A percentile compares a stretch with the other conserved stretches of the same genome.
These are phyloP conservation scores for Amphicarpaea edgeworthii DNA, from an alignment of 306 rosid genomes.

Conservation along the genomic window DNA sequence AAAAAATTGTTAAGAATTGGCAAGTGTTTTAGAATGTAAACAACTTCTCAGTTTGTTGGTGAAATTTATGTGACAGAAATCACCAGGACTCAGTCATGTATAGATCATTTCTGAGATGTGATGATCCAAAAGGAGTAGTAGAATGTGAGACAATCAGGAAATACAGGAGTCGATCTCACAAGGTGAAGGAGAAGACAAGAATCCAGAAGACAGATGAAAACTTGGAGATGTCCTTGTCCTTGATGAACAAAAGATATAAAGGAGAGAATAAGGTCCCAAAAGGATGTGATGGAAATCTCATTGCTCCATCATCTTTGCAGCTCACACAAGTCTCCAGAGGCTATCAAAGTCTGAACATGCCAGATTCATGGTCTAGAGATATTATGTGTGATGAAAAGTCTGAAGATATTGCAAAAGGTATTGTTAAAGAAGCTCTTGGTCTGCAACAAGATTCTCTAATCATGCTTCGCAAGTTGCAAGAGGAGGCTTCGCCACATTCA, in stretches of 20 bases:
- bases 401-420: constrained; percentile 40
- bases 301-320: constrained; percentile 61
- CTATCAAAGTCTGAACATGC: constrained; percentile 63
- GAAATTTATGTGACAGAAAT: constrained; percentile 55
- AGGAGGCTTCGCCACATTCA: not conserved
- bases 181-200: constrained; percentile 56
- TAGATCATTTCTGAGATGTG: constrained; percentile 76
- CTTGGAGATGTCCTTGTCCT: constrained; percentile 16
- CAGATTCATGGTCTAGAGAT: constrained; percentile 66
- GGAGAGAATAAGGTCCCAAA: constrained; percentile 46
- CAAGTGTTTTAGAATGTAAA: constrained; percentile 4
- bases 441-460: constrained; percentile 17
- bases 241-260: constrained; percentile 37
- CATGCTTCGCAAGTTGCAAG: constrained; percentile 23
- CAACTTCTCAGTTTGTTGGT: constrained; percentile 49
- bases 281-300: constrained; percentile 43
- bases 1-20: not conserved
- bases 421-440: not conserved
- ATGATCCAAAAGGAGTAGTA: constrained; percentile 80
- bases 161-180: constrained; percentile 53
- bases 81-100: constrained; percentile 61
- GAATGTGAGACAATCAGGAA: constrained; percentile 65
- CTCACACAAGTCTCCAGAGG: constrained; percentile 67
- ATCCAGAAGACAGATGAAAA: constrained; percentile 50
- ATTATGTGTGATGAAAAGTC: constrained; percentile 54